Evolutionary conservation across 192 early-diverging fungal genomes (phyloP).

Genomic region (Entomortierella beljakovae): DNA sequence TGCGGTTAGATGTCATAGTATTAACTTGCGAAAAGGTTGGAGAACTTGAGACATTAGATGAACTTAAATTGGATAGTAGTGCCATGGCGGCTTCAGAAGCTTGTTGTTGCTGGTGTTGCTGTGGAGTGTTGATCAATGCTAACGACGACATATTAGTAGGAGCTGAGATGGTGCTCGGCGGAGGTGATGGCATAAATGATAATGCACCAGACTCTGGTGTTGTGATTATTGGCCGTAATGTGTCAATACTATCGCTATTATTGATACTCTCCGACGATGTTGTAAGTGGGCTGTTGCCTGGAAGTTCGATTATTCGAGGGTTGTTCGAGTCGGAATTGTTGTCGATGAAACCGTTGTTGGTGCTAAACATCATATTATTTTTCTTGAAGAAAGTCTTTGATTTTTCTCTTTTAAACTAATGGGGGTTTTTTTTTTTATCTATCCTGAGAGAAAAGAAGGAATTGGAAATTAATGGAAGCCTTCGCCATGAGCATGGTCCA

Average conservation of each 20-base stretch:
- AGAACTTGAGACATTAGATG: not conserved
- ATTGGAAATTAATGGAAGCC: not conserved
- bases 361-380: slow-evolving; percentile 13
- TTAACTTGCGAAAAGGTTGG: not conserved
- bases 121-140: slow-evolving; percentile 14
- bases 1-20: not conserved
- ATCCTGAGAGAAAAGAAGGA: not conserved
- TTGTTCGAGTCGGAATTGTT: slow-evolving; percentile 1
- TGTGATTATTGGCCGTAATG: slow-evolving; percentile 6
- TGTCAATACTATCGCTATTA: slow-evolving; percentile 1
- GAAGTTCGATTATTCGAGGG: slow-evolving; percentile 37
- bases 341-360: slow-evolving; percentile 22
- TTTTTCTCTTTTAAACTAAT: not conserved
- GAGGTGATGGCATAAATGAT: slow-evolving; percentile 18
- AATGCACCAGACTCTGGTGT: slow-evolving; percentile 15
- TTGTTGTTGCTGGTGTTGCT: slow-evolving; percentile 14
- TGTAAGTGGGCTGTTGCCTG: slow-evolving; percentile 21
- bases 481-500: not conserved
- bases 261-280: slow-evolving; percentile 1
- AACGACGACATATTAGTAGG: slow-evolving; percentile 10
- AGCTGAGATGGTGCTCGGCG: not conserved
- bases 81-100: slow-evolving; percentile 19
- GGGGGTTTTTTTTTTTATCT: not conserved
- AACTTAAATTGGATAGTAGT: slow-evolving; percentile 11
- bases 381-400: not conserved